These are phyloP conservation scores for Phlebiopsis gigantea DNA, from an alignment of 768 basidiomycete species.

Conservation along the genomic window DNA sequence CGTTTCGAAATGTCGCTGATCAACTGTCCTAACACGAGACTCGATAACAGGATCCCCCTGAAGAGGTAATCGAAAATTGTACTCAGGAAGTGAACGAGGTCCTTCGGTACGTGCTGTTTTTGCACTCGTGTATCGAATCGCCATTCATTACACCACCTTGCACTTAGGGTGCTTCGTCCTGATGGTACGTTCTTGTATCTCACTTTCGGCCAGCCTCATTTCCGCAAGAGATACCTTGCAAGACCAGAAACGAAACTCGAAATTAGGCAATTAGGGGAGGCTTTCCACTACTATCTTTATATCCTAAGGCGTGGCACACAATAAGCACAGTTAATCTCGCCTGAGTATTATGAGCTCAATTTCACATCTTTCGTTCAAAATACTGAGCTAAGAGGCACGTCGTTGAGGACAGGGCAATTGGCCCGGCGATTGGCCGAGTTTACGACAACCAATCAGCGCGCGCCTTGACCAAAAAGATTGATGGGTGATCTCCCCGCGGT, in stretches of 20 bases:
- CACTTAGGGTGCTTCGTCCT: slow-evolving; percentile 55
- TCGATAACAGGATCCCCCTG: slow-evolving; percentile 60
- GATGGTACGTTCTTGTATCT: slow-evolving; percentile 69
- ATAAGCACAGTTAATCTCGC: not conserved
- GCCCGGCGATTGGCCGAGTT: not conserved
- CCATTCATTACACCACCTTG: too few relatives aligned
- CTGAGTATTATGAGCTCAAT: not conserved
- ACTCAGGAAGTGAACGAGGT: slow-evolving; percentile 74
- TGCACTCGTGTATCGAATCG: too few relatives aligned
- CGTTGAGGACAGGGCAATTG: not conserved
- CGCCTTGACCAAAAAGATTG: slow-evolving; percentile 9
- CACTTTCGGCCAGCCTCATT: slow-evolving; percentile 89
- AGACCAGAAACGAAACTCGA: slow-evolving; percentile 54
- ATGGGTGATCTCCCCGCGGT: not conserved
- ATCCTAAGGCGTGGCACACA: slow-evolving; percentile 21
- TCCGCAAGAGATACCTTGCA: slow-evolving; percentile 64
- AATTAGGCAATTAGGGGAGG: slow-evolving; percentile 67
- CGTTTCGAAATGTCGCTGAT: not conserved
- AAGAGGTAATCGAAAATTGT: slow-evolving; percentile 64
- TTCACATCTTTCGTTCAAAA: not conserved
- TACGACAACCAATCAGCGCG: slow-evolving; percentile 5
- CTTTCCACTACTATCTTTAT: slow-evolving; percentile 83
- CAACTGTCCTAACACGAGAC: not conserved
- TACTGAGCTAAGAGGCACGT: too few relatives aligned
- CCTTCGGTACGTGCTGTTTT: slow-evolving; percentile 42